Base-by-base conservation (phyloP, 257 asterid species). In the Solanum gracilifrons region DNA sequence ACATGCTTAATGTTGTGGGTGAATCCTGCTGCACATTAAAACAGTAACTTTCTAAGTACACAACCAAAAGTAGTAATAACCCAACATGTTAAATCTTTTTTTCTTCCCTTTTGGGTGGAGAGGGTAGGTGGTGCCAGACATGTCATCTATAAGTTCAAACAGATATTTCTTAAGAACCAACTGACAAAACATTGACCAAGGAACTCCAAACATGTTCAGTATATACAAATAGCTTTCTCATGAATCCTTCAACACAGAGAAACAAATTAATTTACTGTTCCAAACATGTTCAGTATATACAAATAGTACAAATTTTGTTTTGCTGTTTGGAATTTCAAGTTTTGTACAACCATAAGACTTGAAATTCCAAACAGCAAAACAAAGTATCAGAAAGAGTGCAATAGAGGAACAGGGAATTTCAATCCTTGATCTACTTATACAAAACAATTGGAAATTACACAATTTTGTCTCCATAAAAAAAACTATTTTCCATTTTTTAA, bases 21-120 rank as follows among this genome's bases (percentile, higher is more conserved):
- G 98, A 92, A 27, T 89, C 92, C 95, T 93, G 94, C 92, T 86
- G 85, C 84, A 88, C 15, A 89, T 27, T 37, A 84, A 88, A 83
- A 86, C 31, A 74, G 84, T 15, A 79, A 10, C 77, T 75, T 79
- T 15, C 39, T 84, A n/a, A 90, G 74, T 13, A 4, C 60, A 77
- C 9, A 77, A 77, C 36, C 84, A 39, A 77, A 77, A 77, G 23
- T 77, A 32, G 62, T 77, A 77, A 76, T 23, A 75, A 75, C 29
- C 29, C 31, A 75, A 36, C 21, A 13, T 75, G 41, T n/a, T 37
- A 75, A n/a, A n/a, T 76, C 35, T 76, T 13, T 76, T 76, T n/a
- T 32, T 36, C 55, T 36, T 75, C 41, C 18, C 55, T 23, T 75
- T 36, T 12, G 82, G 82, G 27, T 72, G 27, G 80, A 72, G 80